Evolutionary conservation across 148 eudicot species (phyloP), one percentile per base, ranked within the genome.

Genomic region (Spergularia bocconei): DNA sequence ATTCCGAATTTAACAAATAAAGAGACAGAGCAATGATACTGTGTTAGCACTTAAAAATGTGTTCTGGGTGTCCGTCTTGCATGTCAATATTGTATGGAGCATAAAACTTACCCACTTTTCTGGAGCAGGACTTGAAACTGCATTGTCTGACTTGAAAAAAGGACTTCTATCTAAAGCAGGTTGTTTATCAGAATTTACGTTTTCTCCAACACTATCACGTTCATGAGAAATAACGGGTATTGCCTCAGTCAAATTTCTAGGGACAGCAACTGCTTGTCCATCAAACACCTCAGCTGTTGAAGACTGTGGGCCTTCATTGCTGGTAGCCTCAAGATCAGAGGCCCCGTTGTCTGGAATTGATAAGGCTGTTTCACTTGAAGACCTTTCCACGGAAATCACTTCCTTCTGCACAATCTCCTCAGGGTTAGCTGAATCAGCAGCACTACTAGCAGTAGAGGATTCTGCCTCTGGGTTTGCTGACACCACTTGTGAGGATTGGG

Each of bases 81-180:
- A 17, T 63, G 55, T 9, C 55, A 75, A 56, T 44, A 7, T 29
- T 47, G 36, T 21, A 20, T 50, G 54, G 75, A 66, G 79, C 36
- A 63, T 70, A 72, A 65, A 66, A 79, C 82, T 72, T 85, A 81
- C 97, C 87, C 84, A 82, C 74, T 88, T 90, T 77, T 82, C 92
- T 51, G 85, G 76, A 84, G 81, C 75, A 75, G 84, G 75, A 74
- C 87, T 79, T 33, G 57, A 61, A 63, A 13, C 87, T 54, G 79
- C 70, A 75, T 73, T 81, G 20, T 84, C 91, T 65, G 87, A 64
- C 76, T 79, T 84, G 38, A 61, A 67, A 67, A 78, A 48, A 67
- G 75, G 74, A 25, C 87, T 83, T 59, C 83, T 86, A 77, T 79
- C 83, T 67, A 79, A 78, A 65, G 44, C 47, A 67, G 83, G 81